Base-by-base conservation (phyloP, 352 stramenopile genomes). In the Pythium volutum region DNA sequence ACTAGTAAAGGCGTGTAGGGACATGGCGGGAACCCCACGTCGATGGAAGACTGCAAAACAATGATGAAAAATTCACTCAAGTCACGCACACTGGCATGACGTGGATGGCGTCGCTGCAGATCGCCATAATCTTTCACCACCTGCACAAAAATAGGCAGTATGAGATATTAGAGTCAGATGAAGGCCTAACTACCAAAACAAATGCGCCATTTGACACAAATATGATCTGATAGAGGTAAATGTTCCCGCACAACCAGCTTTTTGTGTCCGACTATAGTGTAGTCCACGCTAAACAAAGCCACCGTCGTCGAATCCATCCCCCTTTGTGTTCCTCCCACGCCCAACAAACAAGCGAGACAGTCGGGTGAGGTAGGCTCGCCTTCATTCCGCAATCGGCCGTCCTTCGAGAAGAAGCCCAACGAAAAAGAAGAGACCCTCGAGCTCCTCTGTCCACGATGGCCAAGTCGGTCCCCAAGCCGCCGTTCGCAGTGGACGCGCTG, bases 391-490 rank as follows among this genome's bases (percentile, higher is more conserved):
- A 9, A 63, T 51, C 42, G 26, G 43, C 47, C 20, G 14, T 27
- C 47, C n/a, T 27, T 54, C 38, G 23, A 54, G 54, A 73, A 70
- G 43, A 61, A 66, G 47, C 51, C 45, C 10, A 61, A 33, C 16
- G 64, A 54, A 54, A 22, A 12, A 39, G n/a, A 16, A 4, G 26
- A 20, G 51, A 4, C 16, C 31, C 23, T 45, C 20, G 11, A 4
- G 6, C n/a, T 16, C 31, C 16, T 39, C n/a, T 25, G 22, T 29
- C 38, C 29, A 55, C 15, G 23, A 92, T 90, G 83, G 75, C 68
- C 54, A 75, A 74, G 59, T 79, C 75, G 31, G 81, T 91, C 39
- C 73, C 74, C 33, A 89, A 88, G 75, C 85, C 83, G 46, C 84
- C 82, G 61, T 52, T 80, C 33, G 23, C 87, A 33, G 63, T 92